A percentile compares a stretch with the other conserved stretches of the same genome.
phyloP scores from a whole-genome alignment of 441 rosid genomes.

The Iberis amara region DNA sequence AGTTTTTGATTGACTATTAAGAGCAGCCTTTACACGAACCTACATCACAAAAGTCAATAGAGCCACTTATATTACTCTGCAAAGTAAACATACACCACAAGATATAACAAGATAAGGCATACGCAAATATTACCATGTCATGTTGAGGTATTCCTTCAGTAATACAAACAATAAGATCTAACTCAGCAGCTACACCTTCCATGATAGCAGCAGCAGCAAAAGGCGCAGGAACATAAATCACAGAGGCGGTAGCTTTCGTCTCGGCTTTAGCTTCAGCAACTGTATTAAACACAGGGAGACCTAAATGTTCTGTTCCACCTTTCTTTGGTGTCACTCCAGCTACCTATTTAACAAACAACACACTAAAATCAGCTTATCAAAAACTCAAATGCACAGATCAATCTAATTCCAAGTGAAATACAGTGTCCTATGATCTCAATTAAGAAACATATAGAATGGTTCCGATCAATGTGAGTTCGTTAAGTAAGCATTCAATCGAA shows the following conservation, averaged over 20 bases:
- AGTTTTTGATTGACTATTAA: slow-evolving; percentile 71
- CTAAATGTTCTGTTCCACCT: slow-evolving; percentile 90
- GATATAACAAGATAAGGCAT: too few relatives aligned
- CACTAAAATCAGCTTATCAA: neutral
- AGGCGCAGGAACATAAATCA: slow-evolving; percentile 78
- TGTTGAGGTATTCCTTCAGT: slow-evolving; percentile 91
- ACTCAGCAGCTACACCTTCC: slow-evolving; percentile 85
- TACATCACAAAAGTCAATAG: slow-evolving; percentile 21
- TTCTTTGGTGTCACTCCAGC: slow-evolving; percentile 93
- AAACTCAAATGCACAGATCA: neutral
- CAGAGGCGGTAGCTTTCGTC: slow-evolving; percentile 81
- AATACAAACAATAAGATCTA: slow-evolving; percentile 83
- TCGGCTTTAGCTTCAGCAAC: slow-evolving; percentile 90
- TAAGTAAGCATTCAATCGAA: neutral
- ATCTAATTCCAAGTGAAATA: neutral
- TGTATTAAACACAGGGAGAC: slow-evolving; percentile 81
- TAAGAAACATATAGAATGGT: neutral
- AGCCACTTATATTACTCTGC: neutral
- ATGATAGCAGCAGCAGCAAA: slow-evolving; percentile 87
- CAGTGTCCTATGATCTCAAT: neutral
- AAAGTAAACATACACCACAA: neutral
- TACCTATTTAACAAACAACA: slow-evolving; percentile 38
- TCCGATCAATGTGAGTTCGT: neutral
- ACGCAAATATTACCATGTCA: slow-evolving; percentile 54
- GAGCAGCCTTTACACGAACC: slow-evolving; percentile 82